Percentiles rank a stretch among this genome's conserved stretches.
Evolutionary conservation across 2,329 filamentous ascomycete species (phyloP).

Genomic region (Verticillium alfalfae): DNA sequence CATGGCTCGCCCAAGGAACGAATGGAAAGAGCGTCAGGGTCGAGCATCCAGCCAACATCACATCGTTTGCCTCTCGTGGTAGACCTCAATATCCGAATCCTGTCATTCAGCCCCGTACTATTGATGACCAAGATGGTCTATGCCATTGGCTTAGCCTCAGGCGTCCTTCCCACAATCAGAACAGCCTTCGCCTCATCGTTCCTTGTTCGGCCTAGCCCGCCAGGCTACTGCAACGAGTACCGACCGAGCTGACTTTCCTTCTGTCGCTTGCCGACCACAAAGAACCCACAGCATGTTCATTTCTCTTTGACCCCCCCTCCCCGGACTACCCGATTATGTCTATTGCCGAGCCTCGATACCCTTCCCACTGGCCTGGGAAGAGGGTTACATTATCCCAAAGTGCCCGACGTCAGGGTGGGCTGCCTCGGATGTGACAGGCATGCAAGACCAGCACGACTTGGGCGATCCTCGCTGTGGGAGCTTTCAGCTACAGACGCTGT

Average conservation of each 20-base stretch:
- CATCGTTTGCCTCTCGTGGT: conserved; percentile 36
- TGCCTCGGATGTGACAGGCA: neutral
- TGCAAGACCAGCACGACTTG: neutral
- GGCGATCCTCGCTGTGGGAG: neutral
- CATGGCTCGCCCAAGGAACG: neutral
- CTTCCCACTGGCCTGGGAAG: neutral
- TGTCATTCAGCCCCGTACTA: conserved; percentile 22
- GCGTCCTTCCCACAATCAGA: neutral
- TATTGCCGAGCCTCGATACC: neutral
- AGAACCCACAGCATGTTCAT: neutral
- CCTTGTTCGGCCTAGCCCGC: neutral
- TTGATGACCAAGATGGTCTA: neutral
- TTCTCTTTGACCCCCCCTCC: neutral
- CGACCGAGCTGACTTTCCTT: neutral
- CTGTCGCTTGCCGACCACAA: neutral
- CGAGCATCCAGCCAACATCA: neutral
- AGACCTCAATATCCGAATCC: conserved; percentile 51
- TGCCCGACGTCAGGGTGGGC: neutral
- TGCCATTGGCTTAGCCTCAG: neutral
- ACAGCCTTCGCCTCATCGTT: neutral
- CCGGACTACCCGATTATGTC: neutral
- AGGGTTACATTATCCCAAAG: neutral
- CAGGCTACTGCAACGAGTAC: neutral
- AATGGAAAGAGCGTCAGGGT: neutral
- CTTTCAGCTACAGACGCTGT: neutral